Conservation (phyloP, 164 flowering plant species). For the Macadamia tetraphylla region DNA sequence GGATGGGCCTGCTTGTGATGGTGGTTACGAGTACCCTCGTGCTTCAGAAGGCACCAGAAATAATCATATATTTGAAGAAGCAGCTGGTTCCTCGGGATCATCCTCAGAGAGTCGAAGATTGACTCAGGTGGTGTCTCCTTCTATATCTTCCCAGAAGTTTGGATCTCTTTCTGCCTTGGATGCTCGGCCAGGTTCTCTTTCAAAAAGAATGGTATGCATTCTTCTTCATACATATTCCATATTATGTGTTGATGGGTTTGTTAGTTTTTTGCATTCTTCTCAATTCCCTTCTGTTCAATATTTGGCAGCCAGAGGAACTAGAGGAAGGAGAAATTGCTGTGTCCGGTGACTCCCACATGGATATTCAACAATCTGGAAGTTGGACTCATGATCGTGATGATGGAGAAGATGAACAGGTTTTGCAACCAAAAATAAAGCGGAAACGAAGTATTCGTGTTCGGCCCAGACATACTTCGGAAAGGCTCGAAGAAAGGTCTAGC, state of each 20-base stretch:
- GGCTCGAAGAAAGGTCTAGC: conserved; percentile 54
- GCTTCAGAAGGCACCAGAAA: conserved; percentile 36
- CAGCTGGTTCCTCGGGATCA: conserved; percentile 84
- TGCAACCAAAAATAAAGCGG: conserved; percentile 91
- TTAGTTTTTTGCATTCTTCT: conserved; percentile 3
- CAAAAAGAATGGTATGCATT: conserved; percentile 66
- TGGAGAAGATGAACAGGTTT: conserved; percentile 93
- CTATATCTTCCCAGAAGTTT: conserved; percentile 81
- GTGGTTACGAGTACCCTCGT: conserved; percentile 38
- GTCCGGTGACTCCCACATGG: conserved; percentile 88
- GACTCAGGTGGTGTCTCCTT: conserved; percentile 50
- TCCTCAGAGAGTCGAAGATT: conserved; percentile 64
- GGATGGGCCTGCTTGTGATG: conserved; percentile 41
- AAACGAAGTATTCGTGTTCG: conserved; percentile 86
- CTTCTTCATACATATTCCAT: conserved; percentile 1
- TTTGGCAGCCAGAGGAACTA: conserved; percentile 73
- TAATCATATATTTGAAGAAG: conserved; percentile 49
- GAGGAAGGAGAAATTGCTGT: conserved; percentile 97
- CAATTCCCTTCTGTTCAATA: conserved; percentile 1
- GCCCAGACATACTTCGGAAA: conserved; percentile 59
- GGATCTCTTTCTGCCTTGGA: conserved; percentile 95
- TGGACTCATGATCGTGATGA: conserved; percentile 96
- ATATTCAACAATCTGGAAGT: conserved; percentile 90
- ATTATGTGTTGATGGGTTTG: background rate
- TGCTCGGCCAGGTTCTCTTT: conserved; percentile 67